Evolutionary conservation across 2,329 filamentous ascomycete species (phyloP), one percentile per base, ranked within the genome.

Genomic region (Fusarium solani-melongenae): DNA sequence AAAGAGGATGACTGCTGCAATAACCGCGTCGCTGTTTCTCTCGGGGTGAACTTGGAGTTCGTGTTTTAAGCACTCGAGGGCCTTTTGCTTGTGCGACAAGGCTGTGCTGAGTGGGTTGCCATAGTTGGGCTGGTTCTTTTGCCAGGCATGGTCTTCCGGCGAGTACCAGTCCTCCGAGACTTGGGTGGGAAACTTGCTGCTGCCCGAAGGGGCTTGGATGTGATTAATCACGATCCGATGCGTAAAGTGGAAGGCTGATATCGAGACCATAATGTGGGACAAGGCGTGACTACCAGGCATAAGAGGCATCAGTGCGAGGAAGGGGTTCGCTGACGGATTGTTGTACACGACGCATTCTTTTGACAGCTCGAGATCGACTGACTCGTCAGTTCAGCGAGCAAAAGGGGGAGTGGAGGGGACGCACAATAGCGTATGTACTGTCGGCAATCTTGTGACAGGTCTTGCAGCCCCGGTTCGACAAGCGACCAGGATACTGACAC

Each of bases 291-390:
- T 70, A 2, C 53, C 29, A 3, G 59, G 64, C 57, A 70, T 70
- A 4, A 70, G 55, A 44, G 67, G 67, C 67, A 70, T 70, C 5
- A 67, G 49, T 1, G 64, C 64, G 27, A 70, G n/a, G 29, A 70
- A 70, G 1, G 67, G 67, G 10, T 70, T 70, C 10, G 59, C 61
- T 14, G 53, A 63, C 3, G 46, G 64, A 6, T 60, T 29, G 27
- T 70, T 70, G 20, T 70, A 70, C 7, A 70, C 67, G 22, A 70
- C 67, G 3, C 67, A 70, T 24, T 70, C 67, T 14, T 66, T 70
- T 11, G 67, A 67, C 15, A 70, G 14, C 24, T 70, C 67, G 2
- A 60, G 55, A 20, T 67, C 67, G 12, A 67, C 67, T 70, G 36
- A 49, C 36, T 7, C 22, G 6, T 29, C 9, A 10, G 12, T 27